Conservation (phyloP, 306 rosid species). For the Hylodesmum podocarpum region DNA sequence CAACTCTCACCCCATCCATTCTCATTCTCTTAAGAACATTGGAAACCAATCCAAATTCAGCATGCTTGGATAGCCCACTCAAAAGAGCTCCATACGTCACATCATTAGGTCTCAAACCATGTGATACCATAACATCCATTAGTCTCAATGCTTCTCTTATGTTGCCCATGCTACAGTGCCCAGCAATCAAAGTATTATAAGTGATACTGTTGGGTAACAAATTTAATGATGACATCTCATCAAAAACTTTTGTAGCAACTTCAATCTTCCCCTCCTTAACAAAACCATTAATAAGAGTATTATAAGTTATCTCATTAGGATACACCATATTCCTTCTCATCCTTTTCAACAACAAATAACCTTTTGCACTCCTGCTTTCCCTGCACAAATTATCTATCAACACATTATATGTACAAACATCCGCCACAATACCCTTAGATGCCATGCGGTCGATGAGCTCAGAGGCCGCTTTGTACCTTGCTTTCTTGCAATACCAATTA, state of each 20-base stretch:
- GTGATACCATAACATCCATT: constrained; percentile 56
- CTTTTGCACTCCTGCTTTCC: constrained; percentile 63
- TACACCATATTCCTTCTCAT: constrained; percentile 65
- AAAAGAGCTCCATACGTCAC: constrained; percentile 61
- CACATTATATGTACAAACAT: constrained; percentile 76
- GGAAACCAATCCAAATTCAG: constrained; percentile 50
- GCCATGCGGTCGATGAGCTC: constrained; percentile 69
- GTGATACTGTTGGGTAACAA: constrained; percentile 56
- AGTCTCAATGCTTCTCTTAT: constrained; percentile 59
- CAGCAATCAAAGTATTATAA: constrained; percentile 63
- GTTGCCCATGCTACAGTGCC: constrained; percentile 49
- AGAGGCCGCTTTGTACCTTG: constrained; percentile 56
- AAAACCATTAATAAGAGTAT: constrained; percentile 73
- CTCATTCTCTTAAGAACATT: constrained; percentile 58
- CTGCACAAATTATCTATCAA: constrained; percentile 67
- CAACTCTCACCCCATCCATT: constrained; percentile 38
- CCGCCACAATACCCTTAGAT: constrained; percentile 64
- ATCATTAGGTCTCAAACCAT: constrained; percentile 59
- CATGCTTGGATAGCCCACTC: constrained; percentile 60
- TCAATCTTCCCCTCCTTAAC: constrained; percentile 72
- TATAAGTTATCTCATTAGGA: constrained; percentile 67
- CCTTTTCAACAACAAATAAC: constrained; percentile 63
- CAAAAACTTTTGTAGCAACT: constrained; percentile 65
- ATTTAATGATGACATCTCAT: constrained; percentile 53
- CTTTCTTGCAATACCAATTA: constrained; percentile 74